Evolutionary conservation across 768 basidiomycete species (phyloP), one percentile per base, ranked within the genome.

Genomic region (Auricularia auricula-judae): DNA sequence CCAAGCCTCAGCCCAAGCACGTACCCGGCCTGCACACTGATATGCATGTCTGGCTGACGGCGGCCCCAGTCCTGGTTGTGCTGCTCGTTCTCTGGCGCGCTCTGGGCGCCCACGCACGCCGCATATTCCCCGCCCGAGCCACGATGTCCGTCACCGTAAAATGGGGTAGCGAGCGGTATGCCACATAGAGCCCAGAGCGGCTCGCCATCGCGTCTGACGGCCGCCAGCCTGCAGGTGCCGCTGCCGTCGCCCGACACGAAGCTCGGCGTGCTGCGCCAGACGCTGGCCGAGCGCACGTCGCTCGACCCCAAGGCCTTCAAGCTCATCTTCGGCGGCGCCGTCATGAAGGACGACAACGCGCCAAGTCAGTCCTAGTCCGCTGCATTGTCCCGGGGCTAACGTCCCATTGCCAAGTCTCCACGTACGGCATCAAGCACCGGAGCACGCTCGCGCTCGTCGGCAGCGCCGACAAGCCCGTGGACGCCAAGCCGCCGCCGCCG

Each of bases 261-360:
- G 12, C 81, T 94, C 59, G 77, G 78, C 33, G 74, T 75, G 7
- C 74, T 95, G 62, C 82, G 89, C 44, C 68, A 78, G 3, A 78
- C 81, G 23, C 77, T 97, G 62, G 86, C 91, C 14, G 81, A 86
- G 4, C 84, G 87, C 70, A 94, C 91, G 2, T 86, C 86, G 63
- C 81, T 98, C 12, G 83, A 87, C 0, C 73, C 75, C 35, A 70
- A 81, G 67, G 82, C 83, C 35, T 91, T 97, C 81, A 92, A 93
- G 73, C 82, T 98, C 71, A 85, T 98, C 67, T 87, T 89, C 76
- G 84, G 88, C 58, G 96, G 96, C 44, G 93, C 91, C 1, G 83
- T 97, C 74, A 88, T 98, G 83, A 88, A 87, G 68, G 92, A 96
- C 72, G 86, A 93, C 72, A 72, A 76, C 65, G 82, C 84, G 7